Percentiles rank a stretch among this genome's conserved stretches.
phyloP scores from a whole-genome alignment of 2,329 filamentous ascomycete genomes.

The Alternaria alternata region DNA sequence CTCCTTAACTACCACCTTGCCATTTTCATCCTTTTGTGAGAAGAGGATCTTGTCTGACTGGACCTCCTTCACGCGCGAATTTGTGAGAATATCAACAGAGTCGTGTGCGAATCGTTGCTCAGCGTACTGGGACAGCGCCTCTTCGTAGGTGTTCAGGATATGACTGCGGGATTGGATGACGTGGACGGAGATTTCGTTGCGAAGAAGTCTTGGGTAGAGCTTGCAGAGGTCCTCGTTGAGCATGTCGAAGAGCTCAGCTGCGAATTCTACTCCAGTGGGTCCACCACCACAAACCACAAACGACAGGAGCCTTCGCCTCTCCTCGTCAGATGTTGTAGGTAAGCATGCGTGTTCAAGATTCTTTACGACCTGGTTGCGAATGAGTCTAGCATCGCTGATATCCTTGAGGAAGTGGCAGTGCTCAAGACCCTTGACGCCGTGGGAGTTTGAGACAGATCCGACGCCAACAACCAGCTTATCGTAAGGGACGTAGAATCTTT shows the following conservation, averaged over 20 bases:
- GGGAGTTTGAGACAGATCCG: constrained; percentile 90
- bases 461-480: constrained; percentile 95
- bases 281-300: constrained; percentile 97
- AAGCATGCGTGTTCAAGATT: constrained; percentile 92
- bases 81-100: constrained; percentile 89
- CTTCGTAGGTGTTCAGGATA: constrained; percentile 98
- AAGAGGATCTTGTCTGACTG: constrained; percentile 84
- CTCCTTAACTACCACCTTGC: constrained; percentile 83
- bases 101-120: constrained; percentile 92
- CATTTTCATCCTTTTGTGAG: constrained; percentile 78
- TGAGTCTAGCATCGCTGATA: constrained; percentile 87
- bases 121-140: constrained; percentile 89
- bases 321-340: constrained; percentile 89
- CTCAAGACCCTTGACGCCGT: constrained; percentile 93
- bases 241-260: constrained; percentile 93
- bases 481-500: constrained; percentile 92
- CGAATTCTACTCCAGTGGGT: constrained; percentile 96
- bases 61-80: constrained; percentile 92
- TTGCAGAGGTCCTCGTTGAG: constrained; percentile 88
- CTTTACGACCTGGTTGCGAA: constrained; percentile 85
- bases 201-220: constrained; percentile 82
- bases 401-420: constrained; percentile 96
- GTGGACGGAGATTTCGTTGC: constrained; percentile 97
- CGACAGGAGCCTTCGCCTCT: constrained; percentile 85
- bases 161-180: constrained; percentile 94